Percentiles rank a stretch among this genome's conserved stretches.
These are phyloP conservation scores for Telopea speciosissima DNA, from an alignment of 177 flowering plant species.

Conservation along the genomic window DNA sequence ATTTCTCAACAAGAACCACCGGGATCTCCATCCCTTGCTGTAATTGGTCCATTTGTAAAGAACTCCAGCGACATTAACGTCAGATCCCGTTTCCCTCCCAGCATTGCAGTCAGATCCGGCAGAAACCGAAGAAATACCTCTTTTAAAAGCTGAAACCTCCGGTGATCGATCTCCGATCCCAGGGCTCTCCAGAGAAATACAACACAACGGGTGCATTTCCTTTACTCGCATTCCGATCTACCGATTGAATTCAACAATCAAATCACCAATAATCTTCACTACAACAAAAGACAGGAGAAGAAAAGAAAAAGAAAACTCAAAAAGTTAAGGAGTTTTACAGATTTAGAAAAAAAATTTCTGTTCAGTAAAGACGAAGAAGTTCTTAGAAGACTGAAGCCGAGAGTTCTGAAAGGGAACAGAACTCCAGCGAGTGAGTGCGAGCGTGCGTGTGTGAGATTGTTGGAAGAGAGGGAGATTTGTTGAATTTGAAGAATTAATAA, in stretches of 20 bases:
- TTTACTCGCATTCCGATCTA: constrained; percentile 55
- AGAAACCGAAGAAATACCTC: neutral
- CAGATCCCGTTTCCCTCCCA: constrained; percentile 32
- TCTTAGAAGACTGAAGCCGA: neutral
- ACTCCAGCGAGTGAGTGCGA: constrained; percentile 10
- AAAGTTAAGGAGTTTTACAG: neutral
- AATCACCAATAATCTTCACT: neutral
- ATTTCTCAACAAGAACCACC: constrained; percentile 68
- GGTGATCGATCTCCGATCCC: constrained; percentile 43
- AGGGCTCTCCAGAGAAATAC: constrained; percentile 58
- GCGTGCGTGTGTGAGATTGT: too few species aligned
- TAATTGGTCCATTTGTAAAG: constrained; percentile 91
- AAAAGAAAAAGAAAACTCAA: neutral
- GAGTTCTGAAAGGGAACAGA: constrained; percentile 29
- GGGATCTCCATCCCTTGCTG: constrained; percentile 94
- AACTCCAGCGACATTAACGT: constrained; percentile 63
- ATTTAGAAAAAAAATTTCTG: neutral
- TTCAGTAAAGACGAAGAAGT: too few species aligned
- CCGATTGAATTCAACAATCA: constrained; percentile 2
- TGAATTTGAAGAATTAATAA: neutral
- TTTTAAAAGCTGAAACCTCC: constrained; percentile 15
- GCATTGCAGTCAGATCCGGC: constrained; percentile 48
- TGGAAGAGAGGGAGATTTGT: constrained; percentile 10
- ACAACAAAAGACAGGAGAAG: neutral
- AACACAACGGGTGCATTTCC: constrained; percentile 84